Conservation (phyloP, 306 rosid species). For the Sesbania bispinosa region DNA sequence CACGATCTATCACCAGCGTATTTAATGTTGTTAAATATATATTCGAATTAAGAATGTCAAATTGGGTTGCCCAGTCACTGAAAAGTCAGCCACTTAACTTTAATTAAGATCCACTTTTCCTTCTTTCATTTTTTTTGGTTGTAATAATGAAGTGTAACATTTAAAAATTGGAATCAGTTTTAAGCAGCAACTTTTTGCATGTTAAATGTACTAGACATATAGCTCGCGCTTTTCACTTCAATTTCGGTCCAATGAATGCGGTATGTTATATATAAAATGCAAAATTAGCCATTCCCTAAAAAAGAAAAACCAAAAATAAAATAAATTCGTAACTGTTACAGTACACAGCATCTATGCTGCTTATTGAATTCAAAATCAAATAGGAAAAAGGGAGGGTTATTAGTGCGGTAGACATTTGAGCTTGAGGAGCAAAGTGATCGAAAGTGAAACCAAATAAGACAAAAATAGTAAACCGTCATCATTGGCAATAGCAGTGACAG, state of each 20-base stretch:
- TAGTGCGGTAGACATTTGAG: background rate
- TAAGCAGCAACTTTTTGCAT: background rate
- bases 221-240: background rate
- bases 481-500: background rate
- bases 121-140: background rate
- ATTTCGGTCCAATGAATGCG: constrained; percentile 7
- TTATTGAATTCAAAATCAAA: background rate
- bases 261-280: background rate
- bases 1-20: background rate
- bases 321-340: background rate
- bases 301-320: background rate
- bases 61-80: constrained; percentile 15
- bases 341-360: background rate
- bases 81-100: constrained; percentile 22
- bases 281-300: background rate
- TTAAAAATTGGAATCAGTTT: background rate
- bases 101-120: background rate
- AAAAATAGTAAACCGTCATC: constrained; percentile 8
- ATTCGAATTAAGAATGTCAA: constrained; percentile 19
- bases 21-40: background rate
- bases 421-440: background rate
- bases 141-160: background rate
- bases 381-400: too few species aligned
- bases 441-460: background rate
- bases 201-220: constrained; percentile 9